A percentile compares a stretch with the other conserved stretches of the same genome.
These are phyloP conservation scores for Quercus phellos DNA, from an alignment of 331 rosid genomes.

Conservation along the genomic window DNA sequence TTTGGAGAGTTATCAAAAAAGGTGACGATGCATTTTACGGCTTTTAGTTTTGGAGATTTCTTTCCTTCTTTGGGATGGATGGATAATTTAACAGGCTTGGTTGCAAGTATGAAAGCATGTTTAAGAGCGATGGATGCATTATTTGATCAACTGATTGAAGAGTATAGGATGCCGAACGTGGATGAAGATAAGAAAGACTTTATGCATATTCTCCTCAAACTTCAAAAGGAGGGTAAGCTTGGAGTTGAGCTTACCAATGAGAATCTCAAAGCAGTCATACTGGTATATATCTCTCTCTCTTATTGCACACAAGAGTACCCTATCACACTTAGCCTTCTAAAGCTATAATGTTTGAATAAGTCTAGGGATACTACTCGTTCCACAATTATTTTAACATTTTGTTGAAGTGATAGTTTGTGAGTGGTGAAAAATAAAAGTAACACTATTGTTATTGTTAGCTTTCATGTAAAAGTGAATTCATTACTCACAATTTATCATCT, in stretches of 20 bases:
- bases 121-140: background rate
- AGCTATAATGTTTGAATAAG: no score
- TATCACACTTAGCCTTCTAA: background rate
- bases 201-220: conserved; percentile 12
- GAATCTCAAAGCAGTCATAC: conserved; percentile 24
- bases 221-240: conserved; percentile 4
- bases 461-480: no score
- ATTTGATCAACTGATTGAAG: conserved; percentile 21
- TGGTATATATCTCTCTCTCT: conserved; percentile 5
- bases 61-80: conserved; percentile 28
- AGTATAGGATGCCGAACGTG: background rate
- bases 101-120: background rate
- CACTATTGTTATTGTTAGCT: no score
- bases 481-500: no score
- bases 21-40: background rate
- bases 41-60: conserved; percentile 2
- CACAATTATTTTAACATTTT: no score
- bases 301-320: no score
- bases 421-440: no score
- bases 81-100: conserved; percentile 11
- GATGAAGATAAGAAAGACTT: background rate
- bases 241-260: conserved; percentile 13
- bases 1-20: background rate
- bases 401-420: no score
- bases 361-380: no score